phyloP scores from a whole-genome alignment of 768 basidiomycete species.

The Imleria badia region DNA sequence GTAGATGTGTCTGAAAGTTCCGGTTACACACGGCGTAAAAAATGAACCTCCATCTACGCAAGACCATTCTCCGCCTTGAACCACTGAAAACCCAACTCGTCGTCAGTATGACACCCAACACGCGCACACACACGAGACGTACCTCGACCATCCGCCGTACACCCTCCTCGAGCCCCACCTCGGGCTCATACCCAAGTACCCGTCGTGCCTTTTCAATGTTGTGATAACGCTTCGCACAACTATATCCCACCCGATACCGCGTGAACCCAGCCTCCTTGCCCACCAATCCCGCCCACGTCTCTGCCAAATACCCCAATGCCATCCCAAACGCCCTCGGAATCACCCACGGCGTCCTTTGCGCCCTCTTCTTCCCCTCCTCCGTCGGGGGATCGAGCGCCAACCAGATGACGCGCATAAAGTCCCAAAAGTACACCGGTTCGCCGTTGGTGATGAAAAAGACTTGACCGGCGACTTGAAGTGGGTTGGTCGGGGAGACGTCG shows the following conservation, averaged over 20 bases:
- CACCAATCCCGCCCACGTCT: conserved; percentile 68
- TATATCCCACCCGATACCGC: conserved; percentile 76
- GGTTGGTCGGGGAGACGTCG: conserved; percentile 48
- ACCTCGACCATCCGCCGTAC: conserved; percentile 76
- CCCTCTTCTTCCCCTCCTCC: conserved; percentile 42
- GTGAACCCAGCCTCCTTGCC: conserved; percentile 88
- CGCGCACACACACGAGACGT: conserved; percentile 21
- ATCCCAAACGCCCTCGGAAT: conserved; percentile 69
- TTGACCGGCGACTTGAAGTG: conserved; percentile 86
- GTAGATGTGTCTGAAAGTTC: background rate
- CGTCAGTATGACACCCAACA: background rate
- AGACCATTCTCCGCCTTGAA: conserved; percentile 33
- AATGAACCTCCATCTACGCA: conserved; percentile 11
- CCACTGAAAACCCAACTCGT: conserved; percentile 12
- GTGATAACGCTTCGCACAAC: conserved; percentile 79
- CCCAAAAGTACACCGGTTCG: conserved; percentile 96
- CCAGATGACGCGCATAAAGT: conserved; percentile 85
- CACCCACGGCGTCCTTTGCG: conserved; percentile 38
- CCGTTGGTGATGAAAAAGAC: conserved; percentile 97
- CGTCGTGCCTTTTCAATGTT: conserved; percentile 93
- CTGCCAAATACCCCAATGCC: conserved; percentile 66
- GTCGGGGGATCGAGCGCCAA: conserved; percentile 54
- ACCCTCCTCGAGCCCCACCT: conserved; percentile 87
- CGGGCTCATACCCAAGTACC: conserved; percentile 90
- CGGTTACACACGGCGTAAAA: no score